Base-by-base conservation (phyloP, 306 rosid species). In the Pyrus communis region DNA sequence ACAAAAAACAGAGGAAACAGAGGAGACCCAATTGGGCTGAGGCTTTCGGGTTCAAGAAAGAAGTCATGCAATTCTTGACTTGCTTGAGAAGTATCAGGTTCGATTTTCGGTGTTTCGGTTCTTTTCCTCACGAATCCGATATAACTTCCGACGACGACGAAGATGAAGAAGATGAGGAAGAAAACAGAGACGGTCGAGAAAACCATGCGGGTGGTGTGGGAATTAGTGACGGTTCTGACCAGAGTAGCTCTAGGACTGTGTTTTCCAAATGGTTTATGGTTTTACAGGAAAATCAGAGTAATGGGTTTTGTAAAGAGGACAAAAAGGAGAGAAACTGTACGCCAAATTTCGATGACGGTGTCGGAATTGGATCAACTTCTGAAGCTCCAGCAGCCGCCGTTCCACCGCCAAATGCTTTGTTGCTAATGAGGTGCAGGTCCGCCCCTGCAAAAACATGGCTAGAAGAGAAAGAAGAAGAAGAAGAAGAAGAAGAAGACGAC, bases 211-310 rank as follows among this genome's bases (percentile, higher is more conserved):
- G 58, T 15, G 62, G 69, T 6, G 89, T 81, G 70, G 86, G 73
- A 23, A 69, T 21, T 38, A 19, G 7, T n/a, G 85, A 85, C n/a
- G 77, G 68, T 2, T 25, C 33, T 1, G 94, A 83, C 0, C 93
- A 81, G 58, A 60, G 78, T 63, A 38, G 49, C 27, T 94, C 97
- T 0, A 83, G 77, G 67, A 75, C 93, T 0, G 88, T 88, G 23
- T 95, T 92, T 70, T 86, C 98, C 0, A 89, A 89, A 76, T 95
- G 97, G 98, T 92, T 84, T 65, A 95, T 95, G 98, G 92, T 95
- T 75, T 45, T 95, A 59, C 96, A 92, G 73, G 99, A 90, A 77
- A 78, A 85, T 55, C 90, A 88, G 57, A 85, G 60, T 11, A 68
- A 46, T 18, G 82, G 43, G 73, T 12, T 77, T 15, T 18, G 73